Evolutionary conservation across 805 yeast genomes (phyloP).

Genomic region (Wickerhamomyces bovis): DNA sequence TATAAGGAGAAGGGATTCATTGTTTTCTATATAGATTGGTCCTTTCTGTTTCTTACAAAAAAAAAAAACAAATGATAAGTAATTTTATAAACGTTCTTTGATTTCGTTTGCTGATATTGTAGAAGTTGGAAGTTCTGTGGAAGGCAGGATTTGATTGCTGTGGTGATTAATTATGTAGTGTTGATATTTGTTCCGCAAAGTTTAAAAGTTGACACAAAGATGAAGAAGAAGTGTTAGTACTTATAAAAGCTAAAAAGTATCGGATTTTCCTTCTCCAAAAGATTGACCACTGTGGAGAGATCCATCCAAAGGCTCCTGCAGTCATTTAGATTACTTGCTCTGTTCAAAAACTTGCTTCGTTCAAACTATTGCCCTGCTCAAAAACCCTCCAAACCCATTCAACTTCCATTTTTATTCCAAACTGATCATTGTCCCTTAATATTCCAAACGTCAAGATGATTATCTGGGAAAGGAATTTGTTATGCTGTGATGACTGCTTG

Average conservation of each 20-base stretch:
- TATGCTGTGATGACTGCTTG: constrained; percentile 6
- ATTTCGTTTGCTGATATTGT: not conserved
- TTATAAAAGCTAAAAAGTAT: too few species aligned
- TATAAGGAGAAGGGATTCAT: not conserved
- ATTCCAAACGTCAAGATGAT: constrained; percentile 4
- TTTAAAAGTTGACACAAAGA: too few species aligned
- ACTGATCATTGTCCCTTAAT: too few species aligned
- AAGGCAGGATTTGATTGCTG: not conserved
- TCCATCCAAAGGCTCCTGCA: too few species aligned
- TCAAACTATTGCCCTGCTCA: not conserved
- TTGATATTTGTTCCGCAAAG: too few species aligned
- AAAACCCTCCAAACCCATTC: not conserved
- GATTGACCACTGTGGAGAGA: too few species aligned
- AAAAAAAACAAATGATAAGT: too few species aligned
- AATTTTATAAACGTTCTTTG: not conserved
- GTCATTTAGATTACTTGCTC: too few species aligned
- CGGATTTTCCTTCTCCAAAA: too few species aligned
- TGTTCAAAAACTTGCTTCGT: not conserved
- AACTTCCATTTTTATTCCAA: not conserved
- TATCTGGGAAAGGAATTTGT: constrained; percentile 7
- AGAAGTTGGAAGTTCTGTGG: not conserved
- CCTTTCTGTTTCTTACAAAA: not conserved
- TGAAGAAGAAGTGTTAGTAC: too few species aligned
- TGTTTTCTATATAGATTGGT: not conserved
- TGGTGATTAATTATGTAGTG: not conserved